These are phyloP conservation scores for Aureobasidium leucospermi DNA, from an alignment of 2,329 filamentous ascomycete species.

Conservation along the genomic window DNA sequence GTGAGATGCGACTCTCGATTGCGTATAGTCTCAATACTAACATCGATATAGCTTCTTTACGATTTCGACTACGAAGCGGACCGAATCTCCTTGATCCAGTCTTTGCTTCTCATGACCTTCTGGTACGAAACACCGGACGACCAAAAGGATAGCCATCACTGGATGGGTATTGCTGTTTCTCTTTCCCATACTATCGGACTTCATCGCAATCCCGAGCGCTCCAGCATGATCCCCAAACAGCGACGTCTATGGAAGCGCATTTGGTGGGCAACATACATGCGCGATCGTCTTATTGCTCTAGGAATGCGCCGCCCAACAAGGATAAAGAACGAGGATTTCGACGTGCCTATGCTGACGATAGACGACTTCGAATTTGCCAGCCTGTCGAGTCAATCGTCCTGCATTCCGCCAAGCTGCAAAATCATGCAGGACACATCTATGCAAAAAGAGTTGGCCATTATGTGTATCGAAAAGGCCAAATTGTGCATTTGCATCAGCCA, in stretches of 20 bases:
- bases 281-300: constrained; percentile 82
- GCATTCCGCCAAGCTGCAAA: constrained; percentile 62
- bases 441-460: constrained; percentile 70
- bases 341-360: constrained; percentile 81
- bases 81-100: constrained; percentile 80
- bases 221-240: constrained; percentile 64
- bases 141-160: constrained; percentile 97
- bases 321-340: constrained; percentile 88
- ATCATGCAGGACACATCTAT: constrained; percentile 62
- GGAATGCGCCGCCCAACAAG: constrained; percentile 89
- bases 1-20: constrained; percentile 43
- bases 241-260: constrained; percentile 88
- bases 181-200: constrained; percentile 88
- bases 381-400: constrained; percentile 10
- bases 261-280: constrained; percentile 98
- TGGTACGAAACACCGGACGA: constrained; percentile 97
- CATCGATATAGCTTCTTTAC: constrained; percentile 62
- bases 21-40: neutral
- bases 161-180: constrained; percentile 95
- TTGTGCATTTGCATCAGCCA: constrained; percentile 83
- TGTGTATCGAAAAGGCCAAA: constrained; percentile 89
- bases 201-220: constrained; percentile 75
- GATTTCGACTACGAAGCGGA: constrained; percentile 94
- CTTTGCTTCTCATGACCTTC: constrained; percentile 85
- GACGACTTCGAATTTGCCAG: constrained; percentile 74